phyloP scores from a whole-genome alignment of 768 basidiomycete genomes.

The Tubosaeta brunneosetosa region DNA sequence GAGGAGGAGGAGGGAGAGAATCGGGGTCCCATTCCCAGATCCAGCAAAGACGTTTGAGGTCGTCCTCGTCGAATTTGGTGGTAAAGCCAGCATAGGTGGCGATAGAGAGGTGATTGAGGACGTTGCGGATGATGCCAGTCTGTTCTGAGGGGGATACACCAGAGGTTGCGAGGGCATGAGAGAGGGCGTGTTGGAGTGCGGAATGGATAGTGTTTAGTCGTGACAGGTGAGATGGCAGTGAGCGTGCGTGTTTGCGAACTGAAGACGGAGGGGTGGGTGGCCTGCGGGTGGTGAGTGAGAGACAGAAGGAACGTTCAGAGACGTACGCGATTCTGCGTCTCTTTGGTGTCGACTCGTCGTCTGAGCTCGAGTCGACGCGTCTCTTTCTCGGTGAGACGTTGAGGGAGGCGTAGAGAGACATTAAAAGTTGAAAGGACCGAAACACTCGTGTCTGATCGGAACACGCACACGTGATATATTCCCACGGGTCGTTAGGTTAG shows the following conservation, averaged over 20 bases:
- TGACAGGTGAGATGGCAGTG: slow-evolving; percentile 54
- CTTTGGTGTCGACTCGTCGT: slow-evolving; percentile 62
- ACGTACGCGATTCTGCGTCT: slow-evolving; percentile 52
- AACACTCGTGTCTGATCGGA: slow-evolving; percentile 17
- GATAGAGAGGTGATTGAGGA: slow-evolving; percentile 72
- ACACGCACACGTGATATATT: slow-evolving; percentile 33
- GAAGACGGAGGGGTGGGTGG: slow-evolving; percentile 59
- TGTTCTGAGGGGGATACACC: slow-evolving; percentile 74
- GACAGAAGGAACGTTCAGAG: neutral
- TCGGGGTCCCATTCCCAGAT: slow-evolving; percentile 83
- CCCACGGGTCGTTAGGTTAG: slow-evolving; percentile 16
- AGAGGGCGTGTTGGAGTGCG: slow-evolving; percentile 75
- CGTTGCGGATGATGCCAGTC: slow-evolving; percentile 70
- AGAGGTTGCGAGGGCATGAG: slow-evolving; percentile 79
- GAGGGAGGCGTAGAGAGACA: slow-evolving; percentile 35
- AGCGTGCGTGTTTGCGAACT: slow-evolving; percentile 29
- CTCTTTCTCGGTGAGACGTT: slow-evolving; percentile 69
- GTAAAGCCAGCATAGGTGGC: slow-evolving; percentile 63
- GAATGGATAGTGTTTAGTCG: slow-evolving; percentile 63
- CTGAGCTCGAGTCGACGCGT: slow-evolving; percentile 46
- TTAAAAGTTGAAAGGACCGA: neutral
- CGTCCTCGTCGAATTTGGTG: slow-evolving; percentile 60
- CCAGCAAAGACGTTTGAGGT: slow-evolving; percentile 77
- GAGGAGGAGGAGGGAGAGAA: slow-evolving; percentile 27
- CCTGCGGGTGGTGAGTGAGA: slow-evolving; percentile 28